These are phyloP conservation scores for Beverwykella pulmonaria DNA, from an alignment of 495 filamentous ascomycete genomes.

Conservation along the genomic window DNA sequence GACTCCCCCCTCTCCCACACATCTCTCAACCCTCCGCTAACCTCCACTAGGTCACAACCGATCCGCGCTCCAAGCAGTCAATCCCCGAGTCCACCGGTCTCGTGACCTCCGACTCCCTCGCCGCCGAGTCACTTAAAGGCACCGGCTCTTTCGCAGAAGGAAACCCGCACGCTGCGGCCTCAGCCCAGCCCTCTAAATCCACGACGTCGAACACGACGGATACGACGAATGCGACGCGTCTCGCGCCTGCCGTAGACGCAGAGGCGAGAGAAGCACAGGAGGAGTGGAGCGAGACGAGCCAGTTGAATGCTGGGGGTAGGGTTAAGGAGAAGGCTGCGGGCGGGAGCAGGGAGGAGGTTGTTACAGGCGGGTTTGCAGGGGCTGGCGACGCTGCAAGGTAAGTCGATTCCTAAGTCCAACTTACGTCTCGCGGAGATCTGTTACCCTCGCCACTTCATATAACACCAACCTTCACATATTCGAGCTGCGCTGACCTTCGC, in stretches of 20 bases:
- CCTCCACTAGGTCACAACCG: constrained; percentile 46
- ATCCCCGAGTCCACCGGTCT: constrained; percentile 59
- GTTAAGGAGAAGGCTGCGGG: no score
- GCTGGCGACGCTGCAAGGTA: constrained; percentile 37
- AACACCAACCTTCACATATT: no score
- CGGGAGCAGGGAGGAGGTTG: no score
- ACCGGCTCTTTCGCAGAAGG: constrained; percentile 53
- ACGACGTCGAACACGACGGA: constrained; percentile 62
- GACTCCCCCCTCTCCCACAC: background rate
- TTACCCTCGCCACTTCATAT: no score
- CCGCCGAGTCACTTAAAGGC: constrained; percentile 59
- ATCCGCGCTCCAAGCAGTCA: constrained; percentile 52
- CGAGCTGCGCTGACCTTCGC: no score
- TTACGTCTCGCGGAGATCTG: no score
- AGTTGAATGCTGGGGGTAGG: background rate
- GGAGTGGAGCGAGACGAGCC: constrained; percentile 2
- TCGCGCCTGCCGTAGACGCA: constrained; percentile 55
- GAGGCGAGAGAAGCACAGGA: constrained; percentile 48
- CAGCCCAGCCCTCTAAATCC: constrained; percentile 50
- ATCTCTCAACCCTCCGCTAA: background rate
- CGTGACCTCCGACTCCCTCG: constrained; percentile 65
- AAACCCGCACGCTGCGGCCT: constrained; percentile 56
- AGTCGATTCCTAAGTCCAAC: no score
- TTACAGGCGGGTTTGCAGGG: constrained; percentile 48
- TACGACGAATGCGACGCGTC: constrained; percentile 54